Percentiles rank a stretch among this genome's conserved stretches.
Evolutionary conservation across 1,139 yeast genomes (phyloP).

Genomic region (Arxiozyma heterogenica): DNA sequence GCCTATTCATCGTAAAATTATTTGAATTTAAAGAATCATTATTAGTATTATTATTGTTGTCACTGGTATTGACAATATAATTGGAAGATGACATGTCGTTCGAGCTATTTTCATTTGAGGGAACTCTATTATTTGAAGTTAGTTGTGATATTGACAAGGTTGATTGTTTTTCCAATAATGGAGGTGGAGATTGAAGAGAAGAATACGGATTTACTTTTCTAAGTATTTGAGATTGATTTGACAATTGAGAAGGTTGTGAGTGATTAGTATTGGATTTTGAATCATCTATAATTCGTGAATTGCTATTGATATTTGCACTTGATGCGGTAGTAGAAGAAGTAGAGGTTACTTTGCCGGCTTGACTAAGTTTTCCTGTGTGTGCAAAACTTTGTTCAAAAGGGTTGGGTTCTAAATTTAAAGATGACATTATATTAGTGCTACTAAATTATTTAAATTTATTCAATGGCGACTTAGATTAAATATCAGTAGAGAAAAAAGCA

Average conservation of each 20-base stretch:
- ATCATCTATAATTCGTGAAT: not conserved
- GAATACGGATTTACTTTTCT: not conserved
- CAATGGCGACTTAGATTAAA: not conserved
- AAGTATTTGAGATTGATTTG: not conserved
- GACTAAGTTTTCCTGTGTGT: conserved; percentile 28
- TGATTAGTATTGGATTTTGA: not conserved
- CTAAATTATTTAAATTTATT: not conserved
- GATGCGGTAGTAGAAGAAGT: not conserved
- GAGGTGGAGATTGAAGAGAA: not conserved
- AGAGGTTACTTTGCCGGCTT: not conserved
- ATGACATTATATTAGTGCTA: conserved; percentile 14
- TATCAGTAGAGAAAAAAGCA: not conserved
- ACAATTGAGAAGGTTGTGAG: not conserved
- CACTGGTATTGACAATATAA: not conserved
- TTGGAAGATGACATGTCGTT: not conserved
- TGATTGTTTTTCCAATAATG: not conserved
- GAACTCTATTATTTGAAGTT: not conserved
- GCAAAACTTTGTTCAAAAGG: conserved; percentile 96
- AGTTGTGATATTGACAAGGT: conserved; percentile 2
- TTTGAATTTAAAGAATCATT: not conserved
- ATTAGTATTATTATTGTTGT: not conserved
- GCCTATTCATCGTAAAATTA: not conserved
- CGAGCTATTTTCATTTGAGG: not conserved
- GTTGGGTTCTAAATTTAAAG: conserved; percentile 79
- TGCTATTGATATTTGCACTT: not conserved